A percentile compares a stretch with the other conserved stretches of the same genome.
Evolutionary conservation across 2,329 filamentous ascomycete genomes (phyloP).

Genomic region (Botrytis squamosa): DNA sequence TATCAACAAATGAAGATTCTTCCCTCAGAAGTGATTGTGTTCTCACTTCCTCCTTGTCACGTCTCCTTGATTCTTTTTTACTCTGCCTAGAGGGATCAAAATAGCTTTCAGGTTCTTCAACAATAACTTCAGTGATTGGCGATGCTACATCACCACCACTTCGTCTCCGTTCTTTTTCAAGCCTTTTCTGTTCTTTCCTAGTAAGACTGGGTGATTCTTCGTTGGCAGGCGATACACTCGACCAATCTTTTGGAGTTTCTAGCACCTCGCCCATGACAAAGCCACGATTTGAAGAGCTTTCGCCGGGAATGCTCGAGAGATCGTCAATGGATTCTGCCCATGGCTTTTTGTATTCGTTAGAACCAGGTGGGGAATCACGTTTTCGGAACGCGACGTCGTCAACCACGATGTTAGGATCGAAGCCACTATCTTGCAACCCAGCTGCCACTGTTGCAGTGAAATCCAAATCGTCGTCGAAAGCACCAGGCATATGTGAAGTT

Average conservation of each 20-base stretch:
- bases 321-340: constrained; percentile 51
- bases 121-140: constrained; percentile 22
- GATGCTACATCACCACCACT: constrained; percentile 29
- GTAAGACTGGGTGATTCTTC: constrained; percentile 38
- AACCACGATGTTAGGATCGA: constrained; percentile 69
- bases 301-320: constrained; percentile 35
- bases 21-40: constrained; percentile 38
- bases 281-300: constrained; percentile 37
- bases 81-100: constrained; percentile 41
- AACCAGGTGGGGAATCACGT: constrained; percentile 62
- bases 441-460: constrained; percentile 70
- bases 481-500: constrained; percentile 57
- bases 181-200: constrained; percentile 46
- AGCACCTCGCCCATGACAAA: constrained; percentile 50
- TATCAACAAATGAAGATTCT: constrained; percentile 29
- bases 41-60: constrained; percentile 45
- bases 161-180: constrained; percentile 43
- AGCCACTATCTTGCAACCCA: constrained; percentile 66
- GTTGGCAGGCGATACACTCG: constrained; percentile 39
- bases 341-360: constrained; percentile 50
- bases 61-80: constrained; percentile 52
- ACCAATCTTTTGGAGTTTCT: constrained; percentile 44
- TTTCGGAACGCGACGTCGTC: constrained; percentile 62
- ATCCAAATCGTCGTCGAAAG: constrained; percentile 65
- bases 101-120: constrained; percentile 35